Evolutionary conservation across 495 filamentous ascomycete species (phyloP), one percentile per base, ranked within the genome.

Genomic region (Lasiosphaeria ovina): DNA sequence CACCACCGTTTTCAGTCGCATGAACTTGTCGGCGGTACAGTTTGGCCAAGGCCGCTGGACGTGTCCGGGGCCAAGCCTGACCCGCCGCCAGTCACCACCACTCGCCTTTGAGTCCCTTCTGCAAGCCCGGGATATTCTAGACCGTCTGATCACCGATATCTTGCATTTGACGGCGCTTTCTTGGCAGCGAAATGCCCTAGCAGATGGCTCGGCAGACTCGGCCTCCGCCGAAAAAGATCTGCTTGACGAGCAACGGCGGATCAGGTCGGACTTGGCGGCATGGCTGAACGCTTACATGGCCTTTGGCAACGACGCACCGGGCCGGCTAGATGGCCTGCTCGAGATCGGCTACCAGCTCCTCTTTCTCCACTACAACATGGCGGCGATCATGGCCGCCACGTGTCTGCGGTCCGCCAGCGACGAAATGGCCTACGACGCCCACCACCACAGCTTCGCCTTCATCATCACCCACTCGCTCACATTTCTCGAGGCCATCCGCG

Each of bases 321-420:
- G 6, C 4, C 24, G 14, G 11, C 5, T 36, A 32, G 32, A n/a
- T 16, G 9, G 32, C 33, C 32, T 54, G 4, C 3, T 10, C 33
- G 7, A 16, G 33, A 8, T 36, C 11, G 51, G 8, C 4, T 54
- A 36, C 51, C 32, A 54, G 8, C 14, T 38, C 4, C 35, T 53
- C n/a, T 11, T 32, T 8, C 10, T 53, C 24, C 50, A 81, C 58
- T 69, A 81, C 62, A 69, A 65, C 53, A 79, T 85, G 76, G 73
- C 75, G 0, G 67, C 57, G 7, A 77, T 85, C 57, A 82, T 81
- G 73, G 57, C 63, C 6, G 68, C 69, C 16, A 77, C 76, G 0
- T 75, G 74, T 53, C 64, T 82, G 3, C 65, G 50, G 5, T 1
- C 54, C 0, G 54, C 59, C 3, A 50, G 55, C 16, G 62, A 73